These are phyloP conservation scores for Psilocybe tampanensis DNA, from an alignment of 768 basidiomycete species.

Conservation along the genomic window DNA sequence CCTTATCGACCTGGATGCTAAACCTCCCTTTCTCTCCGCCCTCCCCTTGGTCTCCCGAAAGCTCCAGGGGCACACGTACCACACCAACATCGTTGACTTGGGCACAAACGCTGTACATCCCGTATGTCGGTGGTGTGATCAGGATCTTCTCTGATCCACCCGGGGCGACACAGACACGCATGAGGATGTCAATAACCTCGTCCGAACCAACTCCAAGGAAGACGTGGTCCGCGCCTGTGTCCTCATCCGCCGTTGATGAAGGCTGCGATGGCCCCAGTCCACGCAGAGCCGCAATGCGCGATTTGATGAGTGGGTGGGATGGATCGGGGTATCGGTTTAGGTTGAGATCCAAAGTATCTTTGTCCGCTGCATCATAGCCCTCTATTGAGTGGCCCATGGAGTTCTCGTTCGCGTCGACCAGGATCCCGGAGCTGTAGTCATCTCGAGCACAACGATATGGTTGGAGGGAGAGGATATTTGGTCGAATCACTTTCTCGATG, in stretches of 20 bases:
- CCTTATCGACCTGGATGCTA: slow-evolving; percentile 73
- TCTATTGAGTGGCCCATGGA: slow-evolving; percentile 85
- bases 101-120: slow-evolving; percentile 95
- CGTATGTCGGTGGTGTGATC: slow-evolving; percentile 94
- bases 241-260: slow-evolving; percentile 7
- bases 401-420: slow-evolving; percentile 98
- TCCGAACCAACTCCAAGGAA: slow-evolving; percentile 98
- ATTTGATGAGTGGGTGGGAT: slow-evolving; percentile 78
- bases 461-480: slow-evolving; percentile 88
- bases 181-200: slow-evolving; percentile 93
- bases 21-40: slow-evolving; percentile 76
- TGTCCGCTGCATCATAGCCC: slow-evolving; percentile 31
- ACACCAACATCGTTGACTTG: slow-evolving; percentile 92
- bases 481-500: slow-evolving; percentile 83
- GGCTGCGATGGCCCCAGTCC: slow-evolving; percentile 49
- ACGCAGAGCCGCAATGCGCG: slow-evolving; percentile 72
- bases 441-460: slow-evolving; percentile 97
- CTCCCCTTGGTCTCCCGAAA: slow-evolving; percentile 62
- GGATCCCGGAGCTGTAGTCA: slow-evolving; percentile 89
- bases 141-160: slow-evolving; percentile 75
- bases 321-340: slow-evolving; percentile 96
- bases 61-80: slow-evolving; percentile 73
- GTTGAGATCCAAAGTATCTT: slow-evolving; percentile 45
- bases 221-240: slow-evolving; percentile 52
- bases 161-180: slow-evolving; percentile 86